A percentile compares a stretch with the other conserved stretches of the same genome.
These are phyloP conservation scores for Colletotrichum godetiae DNA, from an alignment of 2,329 filamentous ascomycete species.

Conservation along the genomic window DNA sequence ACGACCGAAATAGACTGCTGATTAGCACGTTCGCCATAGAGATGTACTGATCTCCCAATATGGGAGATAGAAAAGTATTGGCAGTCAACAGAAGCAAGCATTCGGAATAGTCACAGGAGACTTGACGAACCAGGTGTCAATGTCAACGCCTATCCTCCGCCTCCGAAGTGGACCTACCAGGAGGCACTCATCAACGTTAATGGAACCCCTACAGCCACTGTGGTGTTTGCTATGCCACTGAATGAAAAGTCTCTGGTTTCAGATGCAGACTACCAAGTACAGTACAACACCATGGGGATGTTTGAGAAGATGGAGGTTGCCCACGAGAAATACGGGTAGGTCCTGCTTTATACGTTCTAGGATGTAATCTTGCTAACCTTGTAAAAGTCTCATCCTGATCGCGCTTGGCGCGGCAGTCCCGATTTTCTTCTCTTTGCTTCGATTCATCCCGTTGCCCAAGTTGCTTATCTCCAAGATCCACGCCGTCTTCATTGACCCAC, in stretches of 20 bases:
- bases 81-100: conserved; percentile 6
- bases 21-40: conserved; percentile 39
- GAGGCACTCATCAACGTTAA: neutral
- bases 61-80: conserved; percentile 42
- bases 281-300: conserved; percentile 64
- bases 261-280: conserved; percentile 41
- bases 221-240: conserved; percentile 28
- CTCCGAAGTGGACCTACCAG: conserved; percentile 1
- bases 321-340: conserved; percentile 37
- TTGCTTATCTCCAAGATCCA: neutral
- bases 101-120: neutral
- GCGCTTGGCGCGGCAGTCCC: conserved; percentile 40
- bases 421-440: conserved; percentile 42
- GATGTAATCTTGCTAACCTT: neutral
- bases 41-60: conserved; percentile 44
- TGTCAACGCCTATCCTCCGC: neutral
- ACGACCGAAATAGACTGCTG: neutral
- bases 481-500: conserved; percentile 1
- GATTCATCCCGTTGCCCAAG: conserved; percentile 39
- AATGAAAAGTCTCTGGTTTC: conserved; percentile 47
- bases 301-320: conserved; percentile 58
- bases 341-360: neutral
- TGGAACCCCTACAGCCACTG: neutral
- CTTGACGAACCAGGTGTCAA: neutral
- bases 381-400: conserved; percentile 38